A percentile compares a stretch with the other conserved stretches of the same genome.
These are phyloP conservation scores for Solanum chaucha DNA, from an alignment of 257 asterid genomes.

Conservation along the genomic window DNA sequence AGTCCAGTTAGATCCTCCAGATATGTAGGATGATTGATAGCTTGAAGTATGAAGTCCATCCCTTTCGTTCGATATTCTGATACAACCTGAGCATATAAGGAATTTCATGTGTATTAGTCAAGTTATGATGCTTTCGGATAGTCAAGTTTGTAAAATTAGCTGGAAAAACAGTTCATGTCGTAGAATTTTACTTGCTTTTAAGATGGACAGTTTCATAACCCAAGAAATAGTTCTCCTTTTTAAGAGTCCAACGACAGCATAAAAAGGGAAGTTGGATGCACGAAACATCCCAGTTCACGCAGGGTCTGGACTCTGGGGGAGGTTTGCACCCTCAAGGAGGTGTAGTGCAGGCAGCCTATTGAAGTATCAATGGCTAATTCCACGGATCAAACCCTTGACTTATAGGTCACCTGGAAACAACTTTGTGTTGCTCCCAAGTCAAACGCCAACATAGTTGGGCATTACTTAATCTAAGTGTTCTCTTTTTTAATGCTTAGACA, in stretches of 20 bases:
- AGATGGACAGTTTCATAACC: background rate
- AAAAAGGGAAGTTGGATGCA: background rate
- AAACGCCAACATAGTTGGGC: background rate
- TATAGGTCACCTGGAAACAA: background rate
- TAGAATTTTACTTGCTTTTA: background rate
- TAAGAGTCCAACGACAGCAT: background rate
- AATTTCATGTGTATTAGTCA: background rate
- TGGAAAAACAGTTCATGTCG: background rate
- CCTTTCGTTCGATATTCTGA: constrained; percentile 63
- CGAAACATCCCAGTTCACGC: background rate
- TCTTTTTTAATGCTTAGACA: background rate
- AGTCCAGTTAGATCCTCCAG: constrained; percentile 88
- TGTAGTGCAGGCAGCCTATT: background rate
- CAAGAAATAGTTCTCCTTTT: background rate
- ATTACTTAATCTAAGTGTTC: background rate
- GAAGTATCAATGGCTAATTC: background rate
- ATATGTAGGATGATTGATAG: constrained; percentile 83
- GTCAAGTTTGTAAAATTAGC: background rate
- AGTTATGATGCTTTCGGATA: background rate
- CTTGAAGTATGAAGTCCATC: constrained; percentile 68
- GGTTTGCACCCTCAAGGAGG: background rate
- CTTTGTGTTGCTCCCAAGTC: background rate
- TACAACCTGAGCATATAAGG: constrained; percentile 44
- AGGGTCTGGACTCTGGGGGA: background rate
- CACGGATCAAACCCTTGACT: background rate